Base-by-base conservation (phyloP, 2,329 filamentous ascomycete species). In the Cercospora janseana region DNA sequence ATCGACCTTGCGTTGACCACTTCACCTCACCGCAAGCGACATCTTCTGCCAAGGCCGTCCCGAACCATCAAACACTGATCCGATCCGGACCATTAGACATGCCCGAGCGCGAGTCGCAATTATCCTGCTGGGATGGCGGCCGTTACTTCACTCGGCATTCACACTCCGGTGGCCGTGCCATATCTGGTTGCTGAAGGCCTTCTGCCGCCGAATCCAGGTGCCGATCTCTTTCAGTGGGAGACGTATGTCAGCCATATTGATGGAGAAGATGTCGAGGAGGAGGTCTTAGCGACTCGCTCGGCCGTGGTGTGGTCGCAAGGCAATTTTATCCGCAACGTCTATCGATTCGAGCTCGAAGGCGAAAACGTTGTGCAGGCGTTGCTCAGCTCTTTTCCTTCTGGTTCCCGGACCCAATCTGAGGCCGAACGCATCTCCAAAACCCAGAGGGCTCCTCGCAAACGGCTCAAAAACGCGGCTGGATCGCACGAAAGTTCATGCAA, bases 261-360 rank as follows among this genome's bases (percentile, higher is more conserved):
- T 4, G 35, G 52, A 24, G 70, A 74, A 52, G 61, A 72, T 64
- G 28, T 72, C 68, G 83, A 91, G 60, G 90, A 95, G 63, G 91
- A 96, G 70, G 72, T 96, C 10, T 73, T 95, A 18, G 82, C 82
- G 44, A 93, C 90, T 8, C 76, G 82, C 20, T 77, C 80, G 52
- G 85, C 85, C 61, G 90, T 94, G 9, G 79, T 96, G 50, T 98
- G 92, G 92, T 94, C 88, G 29, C 82, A 89, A 51, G 90, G 88
- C 38, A 86, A 86, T 50, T 77, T 92, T 51, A 85, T 97, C 55
- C 86, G 88, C 62, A 89, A 92, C 69, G 81, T 86, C 44, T 96
- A 91, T 73, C 86, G 82, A 55, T 91, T 97, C 69, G 83, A 90
- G 53, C 76, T 89, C 16, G 92, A 97, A 69, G 87, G 90, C 59